Percentiles rank a stretch among this genome's conserved stretches.
phyloP scores from a whole-genome alignment of 1,139 yeast species.

The Yamadazyma sp. region DNA sequence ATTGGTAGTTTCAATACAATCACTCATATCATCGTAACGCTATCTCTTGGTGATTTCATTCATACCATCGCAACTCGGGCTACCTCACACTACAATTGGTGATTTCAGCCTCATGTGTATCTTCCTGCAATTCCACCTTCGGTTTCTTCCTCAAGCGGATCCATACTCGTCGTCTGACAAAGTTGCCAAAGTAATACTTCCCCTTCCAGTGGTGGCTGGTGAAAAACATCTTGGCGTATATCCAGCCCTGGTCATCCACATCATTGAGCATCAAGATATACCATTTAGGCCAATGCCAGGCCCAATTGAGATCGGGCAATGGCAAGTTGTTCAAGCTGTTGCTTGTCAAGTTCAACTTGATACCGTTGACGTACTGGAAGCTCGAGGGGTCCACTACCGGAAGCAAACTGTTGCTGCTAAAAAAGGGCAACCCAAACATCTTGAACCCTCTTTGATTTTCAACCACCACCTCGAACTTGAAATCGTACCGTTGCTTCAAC shows the following conservation, averaged over 20 bases:
- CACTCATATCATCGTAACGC: too few relatives aligned
- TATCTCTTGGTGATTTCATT: too few relatives aligned
- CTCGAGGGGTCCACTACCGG: constrained; percentile 62
- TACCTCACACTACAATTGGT: too few relatives aligned
- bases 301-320: constrained; percentile 67
- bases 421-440: constrained; percentile 63
- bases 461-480: constrained; percentile 35
- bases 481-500: constrained; percentile 7
- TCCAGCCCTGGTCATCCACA: constrained; percentile 80
- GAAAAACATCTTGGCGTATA: constrained; percentile 53
- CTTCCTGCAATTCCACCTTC: too few relatives aligned
- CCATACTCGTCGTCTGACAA: constrained; percentile 65
- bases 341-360: constrained; percentile 26
- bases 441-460: constrained; percentile 75
- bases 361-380: constrained; percentile 36
- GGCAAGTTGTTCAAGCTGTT: constrained; percentile 46
- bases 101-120: too few relatives aligned
- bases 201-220: constrained; percentile 59
- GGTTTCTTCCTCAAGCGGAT: constrained; percentile 30
- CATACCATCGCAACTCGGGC: too few relatives aligned
- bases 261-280: constrained; percentile 69
- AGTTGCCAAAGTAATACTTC: constrained; percentile 50
- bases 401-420: constrained; percentile 53
- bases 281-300: constrained; percentile 75
- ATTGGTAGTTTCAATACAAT: too few relatives aligned